Percentiles rank a stretch among this genome's conserved stretches.
Evolutionary conservation across 495 filamentous ascomycete species (phyloP).

Genomic region (Penicillium chermesinum): DNA sequence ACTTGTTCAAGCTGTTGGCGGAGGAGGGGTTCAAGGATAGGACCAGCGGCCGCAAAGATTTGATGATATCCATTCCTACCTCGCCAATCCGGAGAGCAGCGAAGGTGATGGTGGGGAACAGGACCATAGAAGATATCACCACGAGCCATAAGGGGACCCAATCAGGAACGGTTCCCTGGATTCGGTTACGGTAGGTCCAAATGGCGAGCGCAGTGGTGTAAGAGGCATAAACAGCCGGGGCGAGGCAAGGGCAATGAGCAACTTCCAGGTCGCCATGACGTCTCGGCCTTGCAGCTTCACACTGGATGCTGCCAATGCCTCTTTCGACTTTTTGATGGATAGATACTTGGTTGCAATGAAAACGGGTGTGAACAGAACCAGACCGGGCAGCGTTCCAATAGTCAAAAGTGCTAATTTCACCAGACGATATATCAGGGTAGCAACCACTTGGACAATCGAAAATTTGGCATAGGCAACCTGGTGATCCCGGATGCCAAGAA

Average conservation of each 20-base stretch:
- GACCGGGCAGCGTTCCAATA: conserved; percentile 78
- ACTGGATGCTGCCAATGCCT: conserved; percentile 84
- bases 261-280: conserved; percentile 98
- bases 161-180: conserved; percentile 71
- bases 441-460: conserved; percentile 66
- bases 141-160: conserved; percentile 79
- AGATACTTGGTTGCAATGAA: conserved; percentile 87
- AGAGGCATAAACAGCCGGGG: conserved; percentile 75
- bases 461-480: conserved; percentile 91
- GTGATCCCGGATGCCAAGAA: conserved; percentile 85
- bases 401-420: conserved; percentile 69
- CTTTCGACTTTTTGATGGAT: conserved; percentile 82
- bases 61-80: conserved; percentile 95
- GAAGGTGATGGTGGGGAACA: conserved; percentile 88
- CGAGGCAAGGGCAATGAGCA: conserved; percentile 88
- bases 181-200: conserved; percentile 74
- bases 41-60: conserved; percentile 86
- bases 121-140: conserved; percentile 61
- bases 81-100: conserved; percentile 94
- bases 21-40: conserved; percentile 81
- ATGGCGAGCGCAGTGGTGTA: conserved; percentile 71
- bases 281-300: conserved; percentile 93
- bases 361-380: conserved; percentile 83
- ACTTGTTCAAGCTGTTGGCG: conserved; percentile 74
- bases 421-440: conserved; percentile 74